Evolutionary conservation across 2,329 filamentous ascomycete species (phyloP).

Genomic region (Colletotrichum magnum): DNA sequence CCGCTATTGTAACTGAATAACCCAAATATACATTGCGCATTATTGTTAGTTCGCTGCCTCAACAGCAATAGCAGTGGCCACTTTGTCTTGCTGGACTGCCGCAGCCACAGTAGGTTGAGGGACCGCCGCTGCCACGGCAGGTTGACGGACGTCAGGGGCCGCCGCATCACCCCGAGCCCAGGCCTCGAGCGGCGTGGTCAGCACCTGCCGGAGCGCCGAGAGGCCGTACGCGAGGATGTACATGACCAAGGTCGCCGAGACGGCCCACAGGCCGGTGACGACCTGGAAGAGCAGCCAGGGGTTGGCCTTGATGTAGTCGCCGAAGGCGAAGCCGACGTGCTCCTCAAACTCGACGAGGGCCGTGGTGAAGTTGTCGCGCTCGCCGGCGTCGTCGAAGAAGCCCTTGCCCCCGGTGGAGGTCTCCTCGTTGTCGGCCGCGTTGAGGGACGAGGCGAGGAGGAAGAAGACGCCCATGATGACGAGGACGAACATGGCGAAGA

Average conservation of each 20-base stretch:
- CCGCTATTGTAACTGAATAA: no score
- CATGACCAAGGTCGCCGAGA: constrained; percentile 17
- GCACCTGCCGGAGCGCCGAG: constrained; percentile 22
- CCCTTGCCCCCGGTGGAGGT: not conserved
- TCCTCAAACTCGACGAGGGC: constrained; percentile 25
- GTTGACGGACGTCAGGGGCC: not conserved
- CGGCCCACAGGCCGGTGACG: constrained; percentile 1
- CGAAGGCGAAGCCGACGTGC: constrained; percentile 9
- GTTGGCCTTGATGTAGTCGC: constrained; percentile 5
- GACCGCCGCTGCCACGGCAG: not conserved
- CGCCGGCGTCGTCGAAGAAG: constrained; percentile 3
- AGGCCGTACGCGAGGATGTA: constrained; percentile 22
- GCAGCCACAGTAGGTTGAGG: not conserved
- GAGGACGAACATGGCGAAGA: constrained; percentile 24
- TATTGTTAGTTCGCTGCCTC: not conserved
- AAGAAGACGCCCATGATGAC: constrained; percentile 22
- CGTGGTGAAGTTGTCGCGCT: constrained; percentile 14
- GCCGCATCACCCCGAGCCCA: constrained; percentile 7
- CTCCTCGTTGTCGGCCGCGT: not conserved
- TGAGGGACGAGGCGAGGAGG: constrained; percentile 19
- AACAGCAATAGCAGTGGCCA: not conserved
- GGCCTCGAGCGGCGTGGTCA: constrained; percentile 33
- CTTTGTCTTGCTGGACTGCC: constrained; percentile 8
- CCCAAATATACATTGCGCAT: accelerated
- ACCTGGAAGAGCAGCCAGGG: constrained; percentile 25